These are phyloP conservation scores for Platanthera zijinensis DNA, from an alignment of 106 monocot species.

Conservation along the genomic window DNA sequence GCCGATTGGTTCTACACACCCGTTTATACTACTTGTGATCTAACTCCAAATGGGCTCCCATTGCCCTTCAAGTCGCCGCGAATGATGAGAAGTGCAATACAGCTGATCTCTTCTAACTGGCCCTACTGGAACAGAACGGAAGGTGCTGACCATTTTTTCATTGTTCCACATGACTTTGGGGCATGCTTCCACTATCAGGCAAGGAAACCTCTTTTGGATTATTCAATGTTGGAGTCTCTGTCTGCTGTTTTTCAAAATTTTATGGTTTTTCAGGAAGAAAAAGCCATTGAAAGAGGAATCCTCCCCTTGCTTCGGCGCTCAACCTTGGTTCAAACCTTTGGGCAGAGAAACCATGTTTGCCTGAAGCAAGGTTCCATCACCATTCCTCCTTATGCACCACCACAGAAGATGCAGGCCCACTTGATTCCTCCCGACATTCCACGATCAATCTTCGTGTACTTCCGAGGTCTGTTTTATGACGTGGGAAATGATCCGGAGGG, in stretches of 20 bases:
- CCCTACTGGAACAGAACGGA: conserved; percentile 66
- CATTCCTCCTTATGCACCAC: conserved; percentile 74
- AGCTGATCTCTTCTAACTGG: conserved; percentile 49
- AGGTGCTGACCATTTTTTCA: conserved; percentile 62
- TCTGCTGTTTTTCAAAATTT: background rate
- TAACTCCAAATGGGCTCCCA: conserved; percentile 59
- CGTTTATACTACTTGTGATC: conserved; percentile 77
- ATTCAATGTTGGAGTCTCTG: background rate
- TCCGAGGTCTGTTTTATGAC: conserved; percentile 59
- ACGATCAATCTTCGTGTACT: conserved; percentile 65
- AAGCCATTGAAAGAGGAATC: conserved; percentile 56
- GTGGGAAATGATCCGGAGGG: conserved; percentile 63
- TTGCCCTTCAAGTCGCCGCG: conserved; percentile 59
- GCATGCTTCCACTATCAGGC: conserved; percentile 74
- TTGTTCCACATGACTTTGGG: conserved; percentile 63
- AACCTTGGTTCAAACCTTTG: conserved; percentile 60
- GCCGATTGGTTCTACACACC: conserved; percentile 83
- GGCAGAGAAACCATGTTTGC: conserved; percentile 58
- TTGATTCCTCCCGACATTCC: conserved; percentile 54
- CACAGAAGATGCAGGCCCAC: conserved; percentile 66
- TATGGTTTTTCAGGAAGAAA: conserved; percentile 34
- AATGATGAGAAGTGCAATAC: conserved; percentile 66
- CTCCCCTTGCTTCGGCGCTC: conserved; percentile 46
- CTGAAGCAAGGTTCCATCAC: conserved; percentile 60
- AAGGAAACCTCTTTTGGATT: background rate